Evolutionary conservation across 495 filamentous ascomycete species (phyloP).

Genomic region (Podospora pseudoanserina): DNA sequence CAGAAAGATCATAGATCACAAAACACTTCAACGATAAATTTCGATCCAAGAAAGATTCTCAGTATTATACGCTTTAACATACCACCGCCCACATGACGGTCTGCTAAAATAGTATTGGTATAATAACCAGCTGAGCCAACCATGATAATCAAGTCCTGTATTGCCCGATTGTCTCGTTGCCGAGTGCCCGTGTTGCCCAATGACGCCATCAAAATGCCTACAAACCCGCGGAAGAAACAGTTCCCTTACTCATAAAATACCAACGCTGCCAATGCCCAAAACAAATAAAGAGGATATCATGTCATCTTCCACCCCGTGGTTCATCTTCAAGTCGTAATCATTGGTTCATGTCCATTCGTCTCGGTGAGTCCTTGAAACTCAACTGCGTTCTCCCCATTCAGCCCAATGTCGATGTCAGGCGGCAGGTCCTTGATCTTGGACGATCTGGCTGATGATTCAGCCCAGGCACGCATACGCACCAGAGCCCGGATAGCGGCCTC

Average conservation of each 20-base stretch:
- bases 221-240: slow-evolving; percentile 7
- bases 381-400: slow-evolving; percentile 43
- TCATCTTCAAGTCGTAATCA: slow-evolving; percentile 50
- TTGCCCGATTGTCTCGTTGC: neutral
- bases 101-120: neutral
- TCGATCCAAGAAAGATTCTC: too few relatives aligned
- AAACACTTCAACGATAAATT: too few relatives aligned
- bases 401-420: slow-evolving; percentile 64
- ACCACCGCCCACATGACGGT: neutral
- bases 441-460: slow-evolving; percentile 66
- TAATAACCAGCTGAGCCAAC: neutral
- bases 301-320: slow-evolving; percentile 7
- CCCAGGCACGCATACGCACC: slow-evolving; percentile 78
- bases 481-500: slow-evolving; percentile 78
- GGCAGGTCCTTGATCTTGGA: slow-evolving; percentile 73
- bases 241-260: neutral
- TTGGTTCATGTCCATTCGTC: slow-evolving; percentile 52
- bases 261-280: neutral
- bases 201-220: slow-evolving; percentile 7
- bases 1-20: too few relatives aligned
- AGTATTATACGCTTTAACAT: neutral
- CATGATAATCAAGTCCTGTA: neutral
- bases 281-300: neutral
- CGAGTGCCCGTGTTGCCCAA: neutral
- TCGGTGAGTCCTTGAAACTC: slow-evolving; percentile 16